A percentile compares a stretch with the other conserved stretches of the same genome.
These are phyloP conservation scores for Curvularia hawaiiensis DNA, from an alignment of 2,329 filamentous ascomycete species.

Conservation along the genomic window DNA sequence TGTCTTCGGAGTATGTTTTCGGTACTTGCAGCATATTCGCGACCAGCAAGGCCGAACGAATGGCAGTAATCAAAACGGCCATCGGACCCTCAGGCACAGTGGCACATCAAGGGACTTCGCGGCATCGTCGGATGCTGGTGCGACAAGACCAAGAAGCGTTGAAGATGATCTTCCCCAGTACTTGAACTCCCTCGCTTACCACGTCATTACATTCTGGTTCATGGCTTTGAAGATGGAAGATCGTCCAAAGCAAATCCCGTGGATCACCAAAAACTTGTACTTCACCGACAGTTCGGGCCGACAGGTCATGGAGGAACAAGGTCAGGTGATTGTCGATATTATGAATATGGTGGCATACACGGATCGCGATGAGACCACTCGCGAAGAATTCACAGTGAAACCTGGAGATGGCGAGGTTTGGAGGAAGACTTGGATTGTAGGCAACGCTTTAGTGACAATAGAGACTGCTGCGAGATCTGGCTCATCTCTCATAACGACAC, in stretches of 20 bases:
- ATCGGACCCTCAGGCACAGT: constrained; percentile 50
- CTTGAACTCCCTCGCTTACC: constrained; percentile 90
- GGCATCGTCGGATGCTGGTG: constrained; percentile 32
- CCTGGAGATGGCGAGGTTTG: constrained; percentile 69
- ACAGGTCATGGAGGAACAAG: constrained; percentile 85
- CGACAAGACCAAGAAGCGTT: constrained; percentile 48
- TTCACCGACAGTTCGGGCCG: constrained; percentile 78
- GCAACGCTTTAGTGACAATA: constrained; percentile 74
- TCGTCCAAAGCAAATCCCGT: constrained; percentile 80
- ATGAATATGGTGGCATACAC: constrained; percentile 89
- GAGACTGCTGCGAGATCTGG: constrained; percentile 71
- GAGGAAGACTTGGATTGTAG: constrained; percentile 73
- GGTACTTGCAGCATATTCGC: constrained; percentile 87
- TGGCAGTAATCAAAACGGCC: constrained; percentile 38
- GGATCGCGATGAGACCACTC: constrained; percentile 77
- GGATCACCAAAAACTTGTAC: constrained; percentile 84
- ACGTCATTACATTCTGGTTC: constrained; percentile 98
- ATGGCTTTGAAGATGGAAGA: constrained; percentile 85
- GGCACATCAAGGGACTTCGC: constrained; percentile 52
- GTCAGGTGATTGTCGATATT: constrained; percentile 90
- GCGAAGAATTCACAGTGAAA: constrained; percentile 68
- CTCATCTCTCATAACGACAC: constrained; percentile 72
- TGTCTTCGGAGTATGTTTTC: constrained; percentile 93
- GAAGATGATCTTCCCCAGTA: constrained; percentile 88
- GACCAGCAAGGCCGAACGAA: constrained; percentile 59